Percentiles rank a stretch among this genome's conserved stretches.
Evolutionary conservation across 805 yeast species (phyloP).

Genomic region (Trichomonascus vanleenenianus): DNA sequence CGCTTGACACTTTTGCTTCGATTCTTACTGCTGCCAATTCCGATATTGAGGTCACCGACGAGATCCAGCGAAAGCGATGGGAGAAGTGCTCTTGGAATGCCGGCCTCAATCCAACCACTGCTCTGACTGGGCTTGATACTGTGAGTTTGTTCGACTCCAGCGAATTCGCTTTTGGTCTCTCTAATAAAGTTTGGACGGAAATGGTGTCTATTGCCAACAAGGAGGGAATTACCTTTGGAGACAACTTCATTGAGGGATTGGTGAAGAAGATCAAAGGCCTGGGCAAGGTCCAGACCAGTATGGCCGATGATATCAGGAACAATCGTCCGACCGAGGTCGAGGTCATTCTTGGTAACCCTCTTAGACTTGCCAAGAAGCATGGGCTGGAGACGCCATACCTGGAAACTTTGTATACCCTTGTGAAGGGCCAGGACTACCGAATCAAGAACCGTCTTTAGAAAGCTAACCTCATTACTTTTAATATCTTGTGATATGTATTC

Average conservation of each 20-base stretch:
- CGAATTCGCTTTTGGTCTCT: slow-evolving; percentile 9
- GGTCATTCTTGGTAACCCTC: slow-evolving; percentile 58
- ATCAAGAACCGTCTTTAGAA: slow-evolving; percentile 1
- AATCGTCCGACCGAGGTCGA: slow-evolving; percentile 63
- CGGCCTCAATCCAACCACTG: slow-evolving; percentile 19
- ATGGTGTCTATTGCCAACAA: slow-evolving; percentile 56
- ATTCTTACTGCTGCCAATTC: slow-evolving; percentile 20
- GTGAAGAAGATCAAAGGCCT: slow-evolving; percentile 7
- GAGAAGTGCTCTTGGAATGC: slow-evolving; percentile 20
- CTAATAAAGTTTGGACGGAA: slow-evolving; percentile 50
- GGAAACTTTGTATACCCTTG: slow-evolving; percentile 45
- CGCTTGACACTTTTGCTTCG: slow-evolving; percentile 31
- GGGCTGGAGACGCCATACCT: slow-evolving; percentile 52
- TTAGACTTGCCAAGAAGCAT: slow-evolving; percentile 40
- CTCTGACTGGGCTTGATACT: slow-evolving; percentile 15
- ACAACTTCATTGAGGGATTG: slow-evolving; percentile 10
- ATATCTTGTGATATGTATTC: no score
- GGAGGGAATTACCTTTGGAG: slow-evolving; percentile 39
- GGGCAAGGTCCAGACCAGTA: slow-evolving; percentile 43
- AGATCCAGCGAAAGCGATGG: slow-evolving; percentile 16
- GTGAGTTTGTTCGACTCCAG: slow-evolving; percentile 10
- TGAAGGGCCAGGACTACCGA: slow-evolving; percentile 30
- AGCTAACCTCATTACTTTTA: no score
- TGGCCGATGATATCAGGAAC: slow-evolving; percentile 57
- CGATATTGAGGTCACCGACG: slow-evolving; percentile 8